phyloP scores from a whole-genome alignment of 208 protist genomes.

The Leishmania arabica region DNA sequence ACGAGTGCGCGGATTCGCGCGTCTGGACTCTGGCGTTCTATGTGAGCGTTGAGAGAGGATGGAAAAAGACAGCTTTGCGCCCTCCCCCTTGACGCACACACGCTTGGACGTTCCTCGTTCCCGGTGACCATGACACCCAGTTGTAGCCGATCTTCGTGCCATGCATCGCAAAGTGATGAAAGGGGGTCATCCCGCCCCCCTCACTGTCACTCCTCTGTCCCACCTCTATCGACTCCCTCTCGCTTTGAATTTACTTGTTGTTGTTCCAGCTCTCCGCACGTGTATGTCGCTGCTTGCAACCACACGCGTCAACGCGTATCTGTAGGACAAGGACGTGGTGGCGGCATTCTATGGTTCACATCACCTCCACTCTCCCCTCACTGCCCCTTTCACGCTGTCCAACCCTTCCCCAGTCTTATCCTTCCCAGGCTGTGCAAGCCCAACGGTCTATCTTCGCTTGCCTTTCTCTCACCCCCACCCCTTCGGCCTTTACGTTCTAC shows the following conservation, averaged over 20 bases:
- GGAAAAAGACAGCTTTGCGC: neutral
- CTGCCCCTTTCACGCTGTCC: no score
- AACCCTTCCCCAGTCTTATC: no score
- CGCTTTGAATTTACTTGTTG: neutral
- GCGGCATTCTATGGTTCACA: no score
- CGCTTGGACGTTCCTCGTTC: neutral
- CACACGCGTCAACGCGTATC: neutral
- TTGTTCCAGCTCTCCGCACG: neutral
- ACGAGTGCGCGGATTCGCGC: neutral
- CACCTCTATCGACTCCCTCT: neutral
- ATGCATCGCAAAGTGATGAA: neutral
- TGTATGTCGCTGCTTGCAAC: neutral
- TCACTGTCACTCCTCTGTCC: neutral
- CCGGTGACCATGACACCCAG: neutral
- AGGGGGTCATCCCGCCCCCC: neutral
- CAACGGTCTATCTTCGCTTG: no score
- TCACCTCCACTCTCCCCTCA: no score
- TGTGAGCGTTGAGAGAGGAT: neutral
- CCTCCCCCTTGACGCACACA: neutral
- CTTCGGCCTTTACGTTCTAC: no score
- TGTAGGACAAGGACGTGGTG: neutral
- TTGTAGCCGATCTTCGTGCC: neutral
- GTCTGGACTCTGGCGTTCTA: neutral
- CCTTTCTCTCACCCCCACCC: no score
- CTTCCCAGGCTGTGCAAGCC: no score